Percentiles rank a stretch among this genome's conserved stretches.
Evolutionary conservation across 768 basidiomycete species (phyloP).

Genomic region (Boletus insuetus): DNA sequence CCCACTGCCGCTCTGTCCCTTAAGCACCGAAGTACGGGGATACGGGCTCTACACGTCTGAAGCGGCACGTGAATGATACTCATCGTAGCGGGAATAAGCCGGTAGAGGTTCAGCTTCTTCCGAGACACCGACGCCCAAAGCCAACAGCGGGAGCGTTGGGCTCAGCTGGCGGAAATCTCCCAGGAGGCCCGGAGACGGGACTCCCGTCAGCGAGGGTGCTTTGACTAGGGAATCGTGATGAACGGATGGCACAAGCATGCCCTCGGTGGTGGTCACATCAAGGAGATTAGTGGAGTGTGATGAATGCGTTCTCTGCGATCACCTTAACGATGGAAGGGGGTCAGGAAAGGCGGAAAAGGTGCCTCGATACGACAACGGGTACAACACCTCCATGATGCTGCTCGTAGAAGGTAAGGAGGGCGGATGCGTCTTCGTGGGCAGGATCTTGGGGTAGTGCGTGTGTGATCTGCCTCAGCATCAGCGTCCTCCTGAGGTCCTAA

Average conservation of each 20-base stretch:
- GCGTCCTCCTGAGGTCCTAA: constrained; percentile 11
- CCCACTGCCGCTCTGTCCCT: not conserved
- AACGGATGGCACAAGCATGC: not conserved
- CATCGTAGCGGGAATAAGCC: constrained; percentile 27
- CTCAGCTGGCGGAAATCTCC: not conserved
- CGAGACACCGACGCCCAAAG: constrained; percentile 2
- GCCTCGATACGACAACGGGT: too few species aligned
- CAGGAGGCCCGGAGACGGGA: not conserved
- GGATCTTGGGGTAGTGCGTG: not conserved
- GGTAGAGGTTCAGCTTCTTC: constrained; percentile 12
- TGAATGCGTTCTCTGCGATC: not conserved
- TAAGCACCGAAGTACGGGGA: not conserved
- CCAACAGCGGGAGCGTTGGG: not conserved
- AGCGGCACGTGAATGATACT: not conserved
- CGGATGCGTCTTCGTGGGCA: constrained; percentile 1
- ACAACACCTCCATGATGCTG: constrained; percentile 21
- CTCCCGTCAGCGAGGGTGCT: constrained; percentile 12
- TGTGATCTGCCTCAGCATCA: not conserved
- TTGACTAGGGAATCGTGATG: constrained; percentile 1
- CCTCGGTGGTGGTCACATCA: not conserved
- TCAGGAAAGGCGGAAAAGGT: too few species aligned
- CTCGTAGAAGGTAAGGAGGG: constrained; percentile 6
- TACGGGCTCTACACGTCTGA: constrained; percentile 21
- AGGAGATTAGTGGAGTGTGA: not conserved
- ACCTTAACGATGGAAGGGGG: too few species aligned